A percentile compares a stretch with the other conserved stretches of the same genome.
Conservation (phyloP, 768 basidiomycete species). For the Pholiota microspora region DNA sequence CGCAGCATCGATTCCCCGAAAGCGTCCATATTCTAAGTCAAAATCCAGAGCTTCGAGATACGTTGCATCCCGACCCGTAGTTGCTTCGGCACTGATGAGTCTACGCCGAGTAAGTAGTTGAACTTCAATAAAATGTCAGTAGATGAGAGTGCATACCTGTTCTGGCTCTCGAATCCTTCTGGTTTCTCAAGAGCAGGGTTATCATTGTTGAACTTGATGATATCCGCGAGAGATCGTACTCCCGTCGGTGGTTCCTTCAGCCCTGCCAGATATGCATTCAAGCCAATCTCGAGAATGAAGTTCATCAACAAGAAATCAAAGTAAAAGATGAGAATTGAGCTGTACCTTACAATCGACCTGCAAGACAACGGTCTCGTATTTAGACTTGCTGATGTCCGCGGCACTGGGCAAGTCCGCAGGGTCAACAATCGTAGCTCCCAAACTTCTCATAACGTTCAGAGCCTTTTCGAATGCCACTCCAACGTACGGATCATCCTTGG, state of each 20-base stretch:
- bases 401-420: slow-evolving; percentile 60
- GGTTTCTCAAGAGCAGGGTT: slow-evolving; percentile 50
- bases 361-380: slow-evolving; percentile 54
- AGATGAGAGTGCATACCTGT: slow-evolving; percentile 19
- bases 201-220: slow-evolving; percentile 55
- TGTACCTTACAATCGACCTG: slow-evolving; percentile 56
- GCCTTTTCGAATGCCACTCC: slow-evolving; percentile 38
- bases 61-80: slow-evolving; percentile 36
- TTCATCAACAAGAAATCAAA: not conserved
- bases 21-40: slow-evolving; percentile 44
- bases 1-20: slow-evolving; percentile 52
- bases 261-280: slow-evolving; percentile 45
- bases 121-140: too few relatives aligned
- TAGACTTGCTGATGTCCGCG: slow-evolving; percentile 42
- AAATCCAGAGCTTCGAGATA: slow-evolving; percentile 43
- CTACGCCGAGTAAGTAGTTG: slow-evolving; percentile 19
- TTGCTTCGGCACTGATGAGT: slow-evolving; percentile 35
- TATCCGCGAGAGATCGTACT: slow-evolving; percentile 50
- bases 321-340: not conserved
- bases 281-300: slow-evolving; percentile 36
- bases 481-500: slow-evolving; percentile 32
- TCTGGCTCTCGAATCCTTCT: slow-evolving; percentile 34
- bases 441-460: slow-evolving; percentile 30
- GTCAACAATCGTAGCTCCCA: slow-evolving; percentile 56
- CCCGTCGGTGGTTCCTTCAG: slow-evolving; percentile 53